Evolutionary conservation across 768 basidiomycete species (phyloP), one percentile per base, ranked within the genome.

Genomic region (Holtermanniella nyarrowii): DNA sequence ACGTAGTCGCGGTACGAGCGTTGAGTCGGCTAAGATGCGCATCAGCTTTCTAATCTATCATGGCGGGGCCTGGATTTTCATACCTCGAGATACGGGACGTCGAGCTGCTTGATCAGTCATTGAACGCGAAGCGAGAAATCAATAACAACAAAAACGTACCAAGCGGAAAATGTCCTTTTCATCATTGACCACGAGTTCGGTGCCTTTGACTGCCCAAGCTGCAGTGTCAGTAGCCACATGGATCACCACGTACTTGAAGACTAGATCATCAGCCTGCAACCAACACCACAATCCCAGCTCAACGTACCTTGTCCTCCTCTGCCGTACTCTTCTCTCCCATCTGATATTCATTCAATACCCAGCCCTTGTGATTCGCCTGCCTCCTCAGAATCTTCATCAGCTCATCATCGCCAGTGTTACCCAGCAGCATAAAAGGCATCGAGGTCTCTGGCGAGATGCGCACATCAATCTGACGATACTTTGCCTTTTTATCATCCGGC

Each of bases 331-430:
- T 51, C 49, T 50, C n/a, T 2, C 65, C 66, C 66, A 70, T 68
- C 0, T 52, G 61, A 53, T 70, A 70, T 60, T 68, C 69, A 55
- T 70, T 70, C 49, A 70, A 46, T 0, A 58, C 53, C 58, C 61
- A 61, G 3, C 58, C 58, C 49, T 62, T 63, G 5, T 44, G 26
- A 22, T 54, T 54, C 12, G 69, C 69, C 25, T 47, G 44, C 18
- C 26, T 26, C 23, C 66, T 49, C 39, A 70, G 37, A 26, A 62
- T 59, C 56, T 62, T 66, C 66, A 68, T 66, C 23, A 70, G 49
- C 11, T 47, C 48, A 37, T 66, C 63, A 52, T 70, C 66, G 1
- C 69, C 69, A n/a, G 65, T 66, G 46, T 68, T 66, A 4, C 62
- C 64, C 21, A 70, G 51, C 16, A 68, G 48, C 61, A 68, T 68